Conservation (phyloP, 169 alveolate species). For the Perkinsus olseni region DNA sequence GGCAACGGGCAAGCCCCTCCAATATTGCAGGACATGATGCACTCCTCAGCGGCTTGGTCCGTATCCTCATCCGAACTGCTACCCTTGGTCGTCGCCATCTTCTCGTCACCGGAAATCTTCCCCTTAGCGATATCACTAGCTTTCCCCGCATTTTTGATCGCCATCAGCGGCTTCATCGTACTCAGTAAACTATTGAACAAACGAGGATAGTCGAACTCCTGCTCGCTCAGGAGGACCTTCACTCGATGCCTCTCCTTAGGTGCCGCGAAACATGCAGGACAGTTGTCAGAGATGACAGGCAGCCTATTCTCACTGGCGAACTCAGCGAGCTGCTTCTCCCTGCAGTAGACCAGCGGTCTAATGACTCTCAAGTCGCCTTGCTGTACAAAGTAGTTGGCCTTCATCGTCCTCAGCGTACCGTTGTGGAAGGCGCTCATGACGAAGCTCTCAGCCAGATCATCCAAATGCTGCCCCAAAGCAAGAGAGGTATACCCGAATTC, state of each 20-base stretch:
- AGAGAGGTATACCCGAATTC: conserved; percentile 72
- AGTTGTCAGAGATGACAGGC: conserved; percentile 85
- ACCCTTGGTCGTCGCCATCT: not conserved
- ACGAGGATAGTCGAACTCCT: conserved; percentile 40
- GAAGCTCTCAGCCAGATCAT: conserved; percentile 84
- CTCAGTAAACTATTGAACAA: not conserved
- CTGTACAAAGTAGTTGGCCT: conserved; percentile 68
- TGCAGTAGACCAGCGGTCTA: conserved; percentile 77
- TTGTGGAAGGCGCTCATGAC: conserved; percentile 80
- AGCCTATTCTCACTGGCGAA: conserved; percentile 64
- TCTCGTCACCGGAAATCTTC: not conserved
- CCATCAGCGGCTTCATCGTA: not conserved
- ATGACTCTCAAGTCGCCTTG: conserved; percentile 77
- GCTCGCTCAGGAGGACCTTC: conserved; percentile 20
- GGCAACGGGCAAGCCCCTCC: not conserved
- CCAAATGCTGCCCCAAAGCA: conserved; percentile 86
- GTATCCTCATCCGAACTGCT: not conserved
- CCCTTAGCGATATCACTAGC: not conserved
- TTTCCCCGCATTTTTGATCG: not conserved
- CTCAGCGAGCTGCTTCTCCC: conserved; percentile 71
- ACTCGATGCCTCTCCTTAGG: conserved; percentile 68
- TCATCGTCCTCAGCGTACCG: conserved; percentile 84
- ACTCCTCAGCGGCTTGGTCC: not conserved
- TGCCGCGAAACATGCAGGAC: conserved; percentile 91
- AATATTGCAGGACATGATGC: not conserved